These are phyloP conservation scores for Plasmodium ovale DNA, from an alignment of 169 alveolate species.

Conservation along the genomic window DNA sequence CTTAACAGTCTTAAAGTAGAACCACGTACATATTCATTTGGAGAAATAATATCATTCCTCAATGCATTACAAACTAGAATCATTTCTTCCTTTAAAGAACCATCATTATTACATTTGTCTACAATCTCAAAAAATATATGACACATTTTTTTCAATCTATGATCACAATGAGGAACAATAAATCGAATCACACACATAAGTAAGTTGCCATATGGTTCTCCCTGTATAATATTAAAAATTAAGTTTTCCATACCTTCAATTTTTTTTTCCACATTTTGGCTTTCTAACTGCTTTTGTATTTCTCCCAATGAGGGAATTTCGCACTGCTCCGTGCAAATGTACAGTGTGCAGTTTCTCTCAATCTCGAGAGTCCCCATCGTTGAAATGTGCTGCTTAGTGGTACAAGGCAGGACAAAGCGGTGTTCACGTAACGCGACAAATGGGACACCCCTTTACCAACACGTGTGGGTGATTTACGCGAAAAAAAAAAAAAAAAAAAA, in stretches of 20 bases:
- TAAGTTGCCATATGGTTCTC: conserved; percentile 82
- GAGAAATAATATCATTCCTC: conserved; percentile 95
- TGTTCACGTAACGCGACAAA: too few species aligned
- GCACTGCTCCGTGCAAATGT: conserved; percentile 71
- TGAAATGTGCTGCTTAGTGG: too few species aligned
- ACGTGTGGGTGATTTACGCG: too few species aligned
- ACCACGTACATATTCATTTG: conserved; percentile 97
- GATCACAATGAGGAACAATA: conserved; percentile 87
- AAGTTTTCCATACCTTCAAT: conserved; percentile 83
- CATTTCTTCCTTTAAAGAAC: conserved; percentile 96
- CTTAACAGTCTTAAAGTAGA: conserved; percentile 95
- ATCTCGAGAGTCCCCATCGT: conserved; percentile 53
- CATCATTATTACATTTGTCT: conserved; percentile 95
- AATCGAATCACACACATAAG: conserved; percentile 88
- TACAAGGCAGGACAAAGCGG: not conserved
- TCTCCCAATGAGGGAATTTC: conserved; percentile 43
- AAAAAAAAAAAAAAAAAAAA: too few species aligned
- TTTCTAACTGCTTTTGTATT: conserved; percentile 82
- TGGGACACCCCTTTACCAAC: too few species aligned
- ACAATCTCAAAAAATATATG: conserved; percentile 96
- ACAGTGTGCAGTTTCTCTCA: conserved; percentile 64
- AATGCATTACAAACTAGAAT: conserved; percentile 96
- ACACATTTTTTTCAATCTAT: conserved; percentile 92
- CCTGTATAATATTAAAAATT: conserved; percentile 79
- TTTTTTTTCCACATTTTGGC: conserved; percentile 77